Base-by-base conservation (phyloP, 371 early-diverging fungal genomes). In the Lichtheimia corymbifera region DNA sequence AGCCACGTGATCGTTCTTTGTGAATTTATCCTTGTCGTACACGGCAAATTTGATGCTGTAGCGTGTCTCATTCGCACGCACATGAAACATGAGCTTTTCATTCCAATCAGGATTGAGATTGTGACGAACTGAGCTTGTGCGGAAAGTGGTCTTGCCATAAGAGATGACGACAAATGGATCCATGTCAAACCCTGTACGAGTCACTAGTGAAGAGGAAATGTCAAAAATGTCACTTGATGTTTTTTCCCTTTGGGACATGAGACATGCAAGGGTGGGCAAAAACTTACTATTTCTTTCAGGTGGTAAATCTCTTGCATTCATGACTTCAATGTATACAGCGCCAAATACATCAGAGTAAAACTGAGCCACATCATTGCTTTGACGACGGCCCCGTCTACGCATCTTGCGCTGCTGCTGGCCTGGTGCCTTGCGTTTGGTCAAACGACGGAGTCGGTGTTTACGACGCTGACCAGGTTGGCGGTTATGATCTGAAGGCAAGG, bases 81-180 rank as follows among this genome's bases (percentile, higher is more conserved):
- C 83, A 17, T 84, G 80, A 62, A 91, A 88, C 65, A 78, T 82
- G 7, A 91, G 67, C 44, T 83, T 84, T 63, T 87, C 89, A 18
- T 87, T 83, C 92, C 91, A 91, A 4, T 70, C 77, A 2, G 91
- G 91, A 51, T 87, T 84, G 42, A 85, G 66, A 54, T 75, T 82
- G 64, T 89, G 90, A 4, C 83, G 80, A 49, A 89, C 82, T 5
- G 85, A 77, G 17, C 83, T 72, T 15, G 91, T 90, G 47, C 86
- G 73, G 69, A 90, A 92, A 0, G 90, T 91, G 27, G 84, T 82
- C 14, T 83, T 79, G 12, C 88, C 87, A 62, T 88, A 88, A 3
- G 84, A 83, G n/a, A 86, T 78, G 45, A 92, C 83, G 2, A 90
- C 92, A 79, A 93, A 95, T 0, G 95, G 91, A 67, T 95, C 93